These are phyloP conservation scores for Groenewaldozyma auringiensis DNA, from an alignment of 1,139 yeast genomes.

Conservation along the genomic window DNA sequence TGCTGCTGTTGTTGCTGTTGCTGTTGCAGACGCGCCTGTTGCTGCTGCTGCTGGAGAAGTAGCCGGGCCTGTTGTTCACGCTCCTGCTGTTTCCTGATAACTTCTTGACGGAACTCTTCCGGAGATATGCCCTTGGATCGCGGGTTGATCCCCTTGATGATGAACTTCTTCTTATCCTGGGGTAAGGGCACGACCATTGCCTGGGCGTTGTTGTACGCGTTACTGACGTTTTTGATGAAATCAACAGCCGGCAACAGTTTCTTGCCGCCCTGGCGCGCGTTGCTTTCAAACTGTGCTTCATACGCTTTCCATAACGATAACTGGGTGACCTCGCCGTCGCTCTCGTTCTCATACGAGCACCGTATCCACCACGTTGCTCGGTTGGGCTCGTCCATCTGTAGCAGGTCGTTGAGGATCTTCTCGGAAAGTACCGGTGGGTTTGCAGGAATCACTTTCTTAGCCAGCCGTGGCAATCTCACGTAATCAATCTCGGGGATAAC, in stretches of 20 bases:
- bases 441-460: constrained; percentile 36
- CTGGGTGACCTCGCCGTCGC: constrained; percentile 84
- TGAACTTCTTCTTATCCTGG: constrained; percentile 66
- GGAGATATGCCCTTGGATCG: constrained; percentile 44
- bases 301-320: constrained; percentile 94
- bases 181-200: constrained; percentile 74
- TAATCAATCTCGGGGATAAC: constrained; percentile 29
- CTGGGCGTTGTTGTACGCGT: constrained; percentile 83
- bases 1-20: constrained; percentile 1
- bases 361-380: constrained; percentile 95
- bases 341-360: constrained; percentile 75
- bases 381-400: constrained; percentile 71
- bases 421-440: constrained; percentile 62
- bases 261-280: constrained; percentile 36
- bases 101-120: constrained; percentile 5
- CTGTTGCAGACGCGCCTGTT: constrained; percentile 6
- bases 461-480: constrained; percentile 33
- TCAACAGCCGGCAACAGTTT: constrained; percentile 89
- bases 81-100: neutral
- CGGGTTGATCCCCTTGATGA: constrained; percentile 83
- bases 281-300: constrained; percentile 68
- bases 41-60: constrained; percentile 4
- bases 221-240: constrained; percentile 86
- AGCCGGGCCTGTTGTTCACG: neutral
- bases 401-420: constrained; percentile 54